These are phyloP conservation scores for Maudiozyma bulderi DNA, from an alignment of 805 yeast species.

Conservation along the genomic window DNA sequence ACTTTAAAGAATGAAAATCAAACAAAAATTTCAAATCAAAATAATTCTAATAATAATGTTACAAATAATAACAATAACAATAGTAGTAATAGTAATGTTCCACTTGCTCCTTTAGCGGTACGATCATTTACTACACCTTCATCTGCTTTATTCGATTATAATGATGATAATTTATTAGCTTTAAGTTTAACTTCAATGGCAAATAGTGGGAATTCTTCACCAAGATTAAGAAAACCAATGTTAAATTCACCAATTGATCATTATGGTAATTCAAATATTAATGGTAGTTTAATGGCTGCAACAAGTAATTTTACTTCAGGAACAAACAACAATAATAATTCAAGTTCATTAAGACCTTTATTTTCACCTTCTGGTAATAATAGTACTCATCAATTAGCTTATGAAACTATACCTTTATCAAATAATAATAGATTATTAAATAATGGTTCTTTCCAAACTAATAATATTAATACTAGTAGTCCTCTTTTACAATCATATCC, in stretches of 20 bases:
- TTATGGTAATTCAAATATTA: not conserved
- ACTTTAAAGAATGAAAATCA: not conserved
- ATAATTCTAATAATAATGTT: not conserved
- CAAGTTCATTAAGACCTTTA: constrained; percentile 1
- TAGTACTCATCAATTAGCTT: constrained; percentile 10
- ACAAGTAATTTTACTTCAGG: not conserved
- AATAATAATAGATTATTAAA: not conserved
- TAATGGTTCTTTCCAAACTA: not conserved
- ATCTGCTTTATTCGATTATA: constrained; percentile 20
- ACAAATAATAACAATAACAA: not conserved
- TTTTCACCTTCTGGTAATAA: constrained; percentile 9
- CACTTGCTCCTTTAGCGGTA: constrained; percentile 5
- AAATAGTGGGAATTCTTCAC: constrained; percentile 28
- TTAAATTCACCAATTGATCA: constrained; percentile 19
- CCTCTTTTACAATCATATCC: constrained; percentile 3
- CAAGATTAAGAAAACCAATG: constrained; percentile 23
- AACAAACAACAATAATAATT: not conserved
- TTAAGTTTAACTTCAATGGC: constrained; percentile 30
- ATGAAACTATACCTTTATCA: constrained; percentile 9
- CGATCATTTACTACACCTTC: constrained; percentile 6
- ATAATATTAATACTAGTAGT: not conserved
- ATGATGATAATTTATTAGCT: constrained; percentile 29
- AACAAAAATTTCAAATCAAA: not conserved
- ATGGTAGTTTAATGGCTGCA: constrained; percentile 4
- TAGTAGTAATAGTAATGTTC: not conserved